Evolutionary conservation across 164 flowering plant genomes (phyloP), one percentile per base, ranked within the genome.

Genomic region (Stephania yunnanensis): DNA sequence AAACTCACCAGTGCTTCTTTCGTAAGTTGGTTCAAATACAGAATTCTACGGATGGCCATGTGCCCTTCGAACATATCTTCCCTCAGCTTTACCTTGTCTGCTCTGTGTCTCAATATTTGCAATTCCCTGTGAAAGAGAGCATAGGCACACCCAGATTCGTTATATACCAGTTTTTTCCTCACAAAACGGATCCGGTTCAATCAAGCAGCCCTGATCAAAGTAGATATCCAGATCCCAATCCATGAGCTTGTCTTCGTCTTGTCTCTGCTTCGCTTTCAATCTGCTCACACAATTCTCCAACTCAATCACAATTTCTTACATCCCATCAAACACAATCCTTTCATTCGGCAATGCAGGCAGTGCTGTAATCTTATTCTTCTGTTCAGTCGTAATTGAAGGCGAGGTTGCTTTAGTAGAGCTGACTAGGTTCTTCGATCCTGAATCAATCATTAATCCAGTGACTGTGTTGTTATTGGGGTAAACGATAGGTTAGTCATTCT

Each of bases 41-140:
- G 79, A 71, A 90, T 94, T 78, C 98, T 82, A 6, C 97, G 97
- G 10, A 96, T 87, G 2, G 97, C 99, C 98, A 96, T 96, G 66
- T 96, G 99, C 61, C 95, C 97, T 76, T 96, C 99, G 71, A 92
- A 96, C 1, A 93, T 98, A 72, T 94, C 98, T 61, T 88, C 94
- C 70, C 95, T 86, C 2, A 95, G 88, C 74, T 92, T 86, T 0
- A 97, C 89, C 42, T 89, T 88, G 50, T 96, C 99, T 0, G 94
- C 97, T 72, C 90, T 79, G 29, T 80, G 76, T 74, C 98, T 90
- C 84, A 94, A 80, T 12, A 77, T 90, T 7, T 86, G 87, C 85
- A 96, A 83, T 53, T 94, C 99, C 82, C 88, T 92, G 73, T 89
- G 81, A 80, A 94, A 96, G 6, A 71, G 71, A 0, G 83, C 87